Base-by-base conservation (phyloP, 192 early-diverging fungal species). In the Coemansia sp. region DNA sequence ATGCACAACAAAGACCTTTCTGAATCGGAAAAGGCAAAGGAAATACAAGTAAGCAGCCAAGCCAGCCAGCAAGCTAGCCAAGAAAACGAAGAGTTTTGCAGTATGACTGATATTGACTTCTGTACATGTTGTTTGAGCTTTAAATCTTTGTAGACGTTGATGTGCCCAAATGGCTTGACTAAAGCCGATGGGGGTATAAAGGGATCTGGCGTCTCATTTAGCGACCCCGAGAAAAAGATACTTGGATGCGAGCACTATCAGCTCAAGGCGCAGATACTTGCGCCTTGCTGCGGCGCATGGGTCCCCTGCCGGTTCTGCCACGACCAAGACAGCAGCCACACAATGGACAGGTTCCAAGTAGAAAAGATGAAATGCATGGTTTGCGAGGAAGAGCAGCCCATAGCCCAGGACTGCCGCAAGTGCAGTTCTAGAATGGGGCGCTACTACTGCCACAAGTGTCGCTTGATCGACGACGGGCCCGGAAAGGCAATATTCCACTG, bases 331-430 rank as follows among this genome's bases (percentile, higher is more conserved):
- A 80, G 72, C 27, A 81, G 83, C 27, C 90, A 92, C 75, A 79
- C 73, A 36, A 86, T 92, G 65, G 78, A 87, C 53, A 54, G 90
- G 28, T 86, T 87, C 59, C 74, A 82, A 5, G 86, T 85, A 0
- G 85, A 86, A 53, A 85, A 75, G 55, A 97, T 98, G 94, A 85
- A 92, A 65, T 98, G 96, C 67, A 97, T 97, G 96, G 76, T 89
- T 62, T 98, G 96, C 72, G 53, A 70, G 30, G 84, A 83, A 7
- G 83, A 90, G 23, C 96, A 98, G 62, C 86, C 91, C 2, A 85
- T 92, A 11, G 82, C 83, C 2, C 88, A 91, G 67, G 59, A 66
- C 23, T 98, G 96, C 69, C 56, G 53, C 22, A 64, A 36, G 6
- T 98, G 96, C 74, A 59, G 79, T 6, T 36, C 68, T 14, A 42